phyloP scores from a whole-genome alignment of 768 basidiomycete genomes.

The Pisolithus tinctorius region DNA sequence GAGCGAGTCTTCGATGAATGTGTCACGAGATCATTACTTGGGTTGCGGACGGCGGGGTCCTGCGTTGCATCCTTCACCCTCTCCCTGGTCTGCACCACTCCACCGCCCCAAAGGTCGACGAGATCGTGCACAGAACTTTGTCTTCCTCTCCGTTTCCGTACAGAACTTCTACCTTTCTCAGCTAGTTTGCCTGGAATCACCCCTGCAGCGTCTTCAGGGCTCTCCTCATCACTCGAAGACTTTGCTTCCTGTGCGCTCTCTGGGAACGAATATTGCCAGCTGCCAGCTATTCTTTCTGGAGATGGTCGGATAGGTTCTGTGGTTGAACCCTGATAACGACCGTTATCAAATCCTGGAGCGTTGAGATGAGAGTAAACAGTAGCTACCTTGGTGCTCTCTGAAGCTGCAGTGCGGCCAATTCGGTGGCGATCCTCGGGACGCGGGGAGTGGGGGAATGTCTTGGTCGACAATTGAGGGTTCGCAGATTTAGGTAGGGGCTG shows the following conservation, averaged over 20 bases:
- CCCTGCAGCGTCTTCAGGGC: slow-evolving; percentile 41
- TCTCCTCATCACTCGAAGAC: slow-evolving; percentile 54
- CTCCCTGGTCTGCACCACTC: slow-evolving; percentile 36
- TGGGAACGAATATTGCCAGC: slow-evolving; percentile 40
- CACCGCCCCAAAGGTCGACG: slow-evolving; percentile 72
- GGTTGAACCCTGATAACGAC: slow-evolving; percentile 6
- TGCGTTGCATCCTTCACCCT: slow-evolving; percentile 26
- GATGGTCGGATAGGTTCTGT: slow-evolving; percentile 7
- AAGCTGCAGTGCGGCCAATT: slow-evolving; percentile 3
- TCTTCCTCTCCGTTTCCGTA: slow-evolving; percentile 37
- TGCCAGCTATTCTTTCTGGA: slow-evolving; percentile 29
- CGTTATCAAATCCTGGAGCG: slow-evolving; percentile 4
- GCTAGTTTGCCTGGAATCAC: slow-evolving; percentile 16
- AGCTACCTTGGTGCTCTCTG: slow-evolving; percentile 6
- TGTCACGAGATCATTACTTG: slow-evolving; percentile 7
- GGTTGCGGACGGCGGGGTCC: slow-evolving; percentile 13
- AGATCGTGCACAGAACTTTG: slow-evolving; percentile 83
- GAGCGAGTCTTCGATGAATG: slow-evolving; percentile 17
- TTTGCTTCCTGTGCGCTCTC: slow-evolving; percentile 18
- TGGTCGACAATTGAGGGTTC: slow-evolving; percentile 16
- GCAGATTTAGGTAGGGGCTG: slow-evolving; percentile 7
- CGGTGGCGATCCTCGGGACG: slow-evolving; percentile 31
- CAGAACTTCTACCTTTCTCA: slow-evolving; percentile 19
- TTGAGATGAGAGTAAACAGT: slow-evolving; percentile 1
- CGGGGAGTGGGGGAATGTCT: slow-evolving; percentile 17